These are phyloP conservation scores for Crithidia fasciculata DNA, from an alignment of 208 protist genomes.

Conservation along the genomic window DNA sequence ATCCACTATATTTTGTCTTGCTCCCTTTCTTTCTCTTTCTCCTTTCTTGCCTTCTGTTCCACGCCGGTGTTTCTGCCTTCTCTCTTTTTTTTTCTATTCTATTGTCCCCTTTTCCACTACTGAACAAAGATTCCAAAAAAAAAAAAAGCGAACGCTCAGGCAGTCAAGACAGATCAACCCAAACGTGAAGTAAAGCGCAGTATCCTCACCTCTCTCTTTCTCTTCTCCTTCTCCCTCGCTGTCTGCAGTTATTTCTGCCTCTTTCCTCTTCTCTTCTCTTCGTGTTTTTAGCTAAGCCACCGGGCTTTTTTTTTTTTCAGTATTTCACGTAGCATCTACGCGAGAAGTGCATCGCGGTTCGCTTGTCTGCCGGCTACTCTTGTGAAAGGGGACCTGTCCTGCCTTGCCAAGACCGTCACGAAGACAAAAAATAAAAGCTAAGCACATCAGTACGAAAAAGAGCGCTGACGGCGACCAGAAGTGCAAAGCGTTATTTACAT, in stretches of 20 bases:
- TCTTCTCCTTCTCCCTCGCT: not conserved
- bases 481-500: too few species aligned
- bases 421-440: not conserved
- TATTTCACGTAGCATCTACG: not conserved
- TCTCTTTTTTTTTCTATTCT: slow-evolving; percentile 6
- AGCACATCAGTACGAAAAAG: not conserved
- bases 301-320: slow-evolving; percentile 3
- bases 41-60: slow-evolving; percentile 1
- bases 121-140: not conserved
- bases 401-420: not conserved
- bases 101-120: not conserved
- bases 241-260: not conserved
- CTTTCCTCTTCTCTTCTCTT: not conserved
- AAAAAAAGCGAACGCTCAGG: too few species aligned
- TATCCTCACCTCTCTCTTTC: not conserved
- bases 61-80: not conserved
- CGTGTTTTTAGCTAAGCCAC: not conserved
- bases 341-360: not conserved
- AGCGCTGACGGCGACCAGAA: not conserved
- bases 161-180: too few species aligned
- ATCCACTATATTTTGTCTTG: not conserved
- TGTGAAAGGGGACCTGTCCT: not conserved
- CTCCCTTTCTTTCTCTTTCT: not conserved
- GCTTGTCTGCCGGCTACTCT: too few species aligned
- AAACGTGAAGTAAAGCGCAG: too few species aligned